Conservation (phyloP, 2,329 filamentous ascomycete genomes). For the Hymenoscyphus fructigenus region DNA sequence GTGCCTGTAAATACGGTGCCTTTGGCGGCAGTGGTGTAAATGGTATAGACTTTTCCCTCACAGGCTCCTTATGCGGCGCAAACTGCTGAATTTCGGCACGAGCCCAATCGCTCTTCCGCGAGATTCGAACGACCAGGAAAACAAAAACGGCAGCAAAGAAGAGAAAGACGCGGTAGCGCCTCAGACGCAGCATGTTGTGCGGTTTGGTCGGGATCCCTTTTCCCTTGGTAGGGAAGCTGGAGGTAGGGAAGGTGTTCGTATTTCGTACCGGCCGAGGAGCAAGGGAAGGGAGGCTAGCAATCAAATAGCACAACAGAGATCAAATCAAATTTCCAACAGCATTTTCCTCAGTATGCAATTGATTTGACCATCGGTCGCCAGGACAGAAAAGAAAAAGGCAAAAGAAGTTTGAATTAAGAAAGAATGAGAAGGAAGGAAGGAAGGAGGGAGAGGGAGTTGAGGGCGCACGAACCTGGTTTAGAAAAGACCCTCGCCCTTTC, state of each 20-base stretch:
- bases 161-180: conserved; percentile 59
- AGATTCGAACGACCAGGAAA: conserved; percentile 53
- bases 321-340: neutral
- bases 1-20: neutral
- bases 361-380: neutral
- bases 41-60: conserved; percentile 3
- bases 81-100: neutral
- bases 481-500: neutral
- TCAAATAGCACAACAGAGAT: neutral
- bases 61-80: neutral
- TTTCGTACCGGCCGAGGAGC: neutral
- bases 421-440: neutral
- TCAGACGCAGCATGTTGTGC: conserved; percentile 53
- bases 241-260: neutral
- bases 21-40: conserved; percentile 3
- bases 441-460: neutral
- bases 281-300: neutral
- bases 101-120: conserved; percentile 42
- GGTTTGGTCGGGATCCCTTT: neutral
- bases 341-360: neutral
- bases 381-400: neutral
- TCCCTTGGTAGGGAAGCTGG: neutral
- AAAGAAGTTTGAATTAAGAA: neutral
- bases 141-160: conserved; percentile 45
- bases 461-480: neutral